A percentile compares a stretch with the other conserved stretches of the same genome.
Evolutionary conservation across 257 asterid genomes (phyloP).

Genomic region (Capsicum pubescens): DNA sequence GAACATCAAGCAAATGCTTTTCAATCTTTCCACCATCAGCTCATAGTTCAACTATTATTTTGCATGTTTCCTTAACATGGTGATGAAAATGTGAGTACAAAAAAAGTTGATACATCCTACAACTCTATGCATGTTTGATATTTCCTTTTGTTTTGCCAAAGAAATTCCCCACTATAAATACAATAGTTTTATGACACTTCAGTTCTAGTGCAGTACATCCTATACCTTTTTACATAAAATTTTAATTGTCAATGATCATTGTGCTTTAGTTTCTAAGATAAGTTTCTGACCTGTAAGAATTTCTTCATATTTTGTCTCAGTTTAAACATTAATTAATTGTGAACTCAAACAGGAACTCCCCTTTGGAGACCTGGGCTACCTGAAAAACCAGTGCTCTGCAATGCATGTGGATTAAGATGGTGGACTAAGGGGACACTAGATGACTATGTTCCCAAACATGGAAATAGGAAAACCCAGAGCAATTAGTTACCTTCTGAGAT

Average conservation of each 20-base stretch:
- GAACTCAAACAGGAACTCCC: slow-evolving; percentile 33
- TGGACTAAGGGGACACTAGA: slow-evolving; percentile 32
- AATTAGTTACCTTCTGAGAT: slow-evolving; percentile 1
- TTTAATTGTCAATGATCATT: neutral
- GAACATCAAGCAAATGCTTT: slow-evolving; percentile 8
- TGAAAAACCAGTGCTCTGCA: slow-evolving; percentile 44
- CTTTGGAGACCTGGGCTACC: slow-evolving; percentile 44
- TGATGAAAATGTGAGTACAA: neutral
- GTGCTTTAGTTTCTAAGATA: slow-evolving; percentile 2
- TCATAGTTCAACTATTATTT: neutral
- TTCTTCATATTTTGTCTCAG: neutral
- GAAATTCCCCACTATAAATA: neutral
- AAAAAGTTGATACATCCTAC: neutral
- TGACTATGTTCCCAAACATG: slow-evolving; percentile 34
- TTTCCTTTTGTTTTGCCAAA: neutral
- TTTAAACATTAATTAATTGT: slow-evolving; percentile 10
- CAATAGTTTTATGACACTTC: neutral
- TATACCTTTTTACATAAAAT: neutral
- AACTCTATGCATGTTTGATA: slow-evolving; percentile 1
- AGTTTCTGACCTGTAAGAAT: neutral
- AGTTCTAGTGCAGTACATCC: neutral
- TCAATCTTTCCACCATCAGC: neutral
- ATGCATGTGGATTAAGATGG: slow-evolving; percentile 49
- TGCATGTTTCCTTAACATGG: neutral
- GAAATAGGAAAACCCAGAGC: neutral